Base-by-base conservation (phyloP, 768 basidiomycete genomes). In the Phallus indusiatus region DNA sequence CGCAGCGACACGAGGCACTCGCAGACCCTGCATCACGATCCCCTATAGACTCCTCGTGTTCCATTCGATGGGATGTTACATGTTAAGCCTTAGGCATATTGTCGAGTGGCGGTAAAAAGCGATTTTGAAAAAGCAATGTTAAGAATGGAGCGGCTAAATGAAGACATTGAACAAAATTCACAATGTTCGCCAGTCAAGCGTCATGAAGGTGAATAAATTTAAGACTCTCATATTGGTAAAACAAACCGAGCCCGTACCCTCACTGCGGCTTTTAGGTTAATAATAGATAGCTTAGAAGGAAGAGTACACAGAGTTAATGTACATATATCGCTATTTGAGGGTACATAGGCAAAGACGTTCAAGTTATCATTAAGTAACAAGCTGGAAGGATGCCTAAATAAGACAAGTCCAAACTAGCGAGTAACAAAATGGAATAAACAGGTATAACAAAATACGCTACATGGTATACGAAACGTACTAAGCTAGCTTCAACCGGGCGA, bases 401-500 rank as follows among this genome's bases (percentile, higher is more conserved):
- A 28, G 28, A 28, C 28, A 28, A 28, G 28, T 28, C 28, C 28
- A 28, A n/a, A 28, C 7, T 28, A 28, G 7, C 28, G 28, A 42
- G 42, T 14, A 42, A 42, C n/a, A 42, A 11, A 42, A 42, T 42
- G 42, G 9, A 42, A n/a, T n/a, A 42, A 42, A 42, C 42, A 42
- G 42, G 42, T 42, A 42, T n/a, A 28, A 28, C n/a, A 42, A 42
- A n/a, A 42, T 42, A 42, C 12, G 42, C 42, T 42, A 42, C 42
- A 42, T 42, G n/a, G 42, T 42, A 42, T 42, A 10, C n/a, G 42
- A 42, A n/a, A 42, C 2, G n/a, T 12, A 12, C 42, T 12, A n/a
- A 42, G 2, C n/a, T 11, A 24, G 68, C n/a, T 12, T 42, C 42
- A 42, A n/a, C 4, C n/a, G 24, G 57, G 71, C 17, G 71, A 72